These are phyloP conservation scores for Fusarium tricinctum DNA, from an alignment of 2,329 filamentous ascomycete genomes.

Conservation along the genomic window DNA sequence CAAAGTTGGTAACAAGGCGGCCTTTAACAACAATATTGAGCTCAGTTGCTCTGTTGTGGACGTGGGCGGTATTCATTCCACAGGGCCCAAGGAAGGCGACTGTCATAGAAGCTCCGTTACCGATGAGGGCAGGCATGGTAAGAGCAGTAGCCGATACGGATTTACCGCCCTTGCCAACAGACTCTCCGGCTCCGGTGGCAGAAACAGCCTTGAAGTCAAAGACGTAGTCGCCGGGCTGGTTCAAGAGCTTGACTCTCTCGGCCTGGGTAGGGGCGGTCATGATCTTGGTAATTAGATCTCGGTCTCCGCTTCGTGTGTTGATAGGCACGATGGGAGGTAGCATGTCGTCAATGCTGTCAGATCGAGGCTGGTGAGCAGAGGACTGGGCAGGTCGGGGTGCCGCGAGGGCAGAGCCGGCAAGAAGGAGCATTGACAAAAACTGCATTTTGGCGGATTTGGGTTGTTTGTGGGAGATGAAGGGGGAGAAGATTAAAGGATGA, in stretches of 20 bases:
- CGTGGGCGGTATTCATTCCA: conserved; percentile 28
- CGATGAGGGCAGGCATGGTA: conserved; percentile 29
- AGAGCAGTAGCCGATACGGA: conserved; percentile 20
- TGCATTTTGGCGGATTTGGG: neutral
- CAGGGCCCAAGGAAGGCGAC: conserved; percentile 18
- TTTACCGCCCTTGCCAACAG: conserved; percentile 7
- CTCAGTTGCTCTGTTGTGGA: conserved; percentile 22
- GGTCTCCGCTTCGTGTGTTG: conserved; percentile 37
- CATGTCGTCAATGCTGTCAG: conserved; percentile 23
- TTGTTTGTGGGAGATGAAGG: neutral
- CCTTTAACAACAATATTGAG: conserved; percentile 28
- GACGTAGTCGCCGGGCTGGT: conserved; percentile 18
- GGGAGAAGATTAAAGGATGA: fast-evolving
- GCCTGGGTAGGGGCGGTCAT: conserved; percentile 50
- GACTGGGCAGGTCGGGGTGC: conserved; percentile 12
- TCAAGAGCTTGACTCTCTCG: conserved; percentile 51
- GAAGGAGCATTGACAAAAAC: conserved; percentile 1
- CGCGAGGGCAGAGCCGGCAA: conserved; percentile 18
- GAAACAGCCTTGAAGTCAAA: conserved; percentile 19
- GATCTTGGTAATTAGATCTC: conserved; percentile 50
- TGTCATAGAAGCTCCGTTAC: conserved; percentile 25
- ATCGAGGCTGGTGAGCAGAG: conserved; percentile 5
- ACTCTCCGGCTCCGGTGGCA: conserved; percentile 1
- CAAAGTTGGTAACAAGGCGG: conserved; percentile 21
- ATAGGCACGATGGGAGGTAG: conserved; percentile 26